These are phyloP conservation scores for Talaromyces verruculosus DNA, from an alignment of 2,329 filamentous ascomycete genomes.

Conservation along the genomic window DNA sequence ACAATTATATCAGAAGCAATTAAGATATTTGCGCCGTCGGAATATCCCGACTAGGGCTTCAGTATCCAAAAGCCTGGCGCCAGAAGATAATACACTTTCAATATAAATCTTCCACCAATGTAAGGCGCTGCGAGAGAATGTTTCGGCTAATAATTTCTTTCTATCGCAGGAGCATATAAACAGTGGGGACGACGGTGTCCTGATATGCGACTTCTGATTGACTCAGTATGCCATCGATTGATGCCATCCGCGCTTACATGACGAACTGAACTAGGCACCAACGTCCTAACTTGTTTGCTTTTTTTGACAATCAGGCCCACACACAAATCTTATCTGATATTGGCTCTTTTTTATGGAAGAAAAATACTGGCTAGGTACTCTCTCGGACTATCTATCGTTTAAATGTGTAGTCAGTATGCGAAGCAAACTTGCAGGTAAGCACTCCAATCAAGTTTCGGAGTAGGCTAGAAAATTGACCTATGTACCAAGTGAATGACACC, in stretches of 20 bases:
- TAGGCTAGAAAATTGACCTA: not conserved
- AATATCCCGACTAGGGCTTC: not conserved
- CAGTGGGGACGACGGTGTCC: not conserved
- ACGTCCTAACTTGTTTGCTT: not conserved
- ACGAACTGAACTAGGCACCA: not conserved
- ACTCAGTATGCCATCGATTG: slow-evolving; percentile 8
- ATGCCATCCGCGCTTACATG: slow-evolving; percentile 21
- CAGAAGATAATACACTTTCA: not conserved
- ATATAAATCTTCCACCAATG: slow-evolving; percentile 17
- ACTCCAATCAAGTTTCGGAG: not conserved
- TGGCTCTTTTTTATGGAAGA: not conserved
- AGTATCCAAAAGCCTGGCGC: not conserved
- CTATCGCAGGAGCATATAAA: not conserved
- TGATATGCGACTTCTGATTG: not conserved
- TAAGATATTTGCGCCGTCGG: not conserved
- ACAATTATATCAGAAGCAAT: not conserved
- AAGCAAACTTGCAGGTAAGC: not conserved
- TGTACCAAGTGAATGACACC: slow-evolving; percentile 7
- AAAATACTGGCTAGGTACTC: not conserved
- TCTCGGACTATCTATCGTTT: not conserved
- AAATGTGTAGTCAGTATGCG: not conserved
- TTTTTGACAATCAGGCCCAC: not conserved
- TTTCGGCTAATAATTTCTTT: not conserved
- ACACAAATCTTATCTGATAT: not conserved
- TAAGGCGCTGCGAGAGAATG: not conserved